phyloP scores from a whole-genome alignment of 192 early-diverging fungal genomes.

The Rhizoclosmatium sp. region DNA sequence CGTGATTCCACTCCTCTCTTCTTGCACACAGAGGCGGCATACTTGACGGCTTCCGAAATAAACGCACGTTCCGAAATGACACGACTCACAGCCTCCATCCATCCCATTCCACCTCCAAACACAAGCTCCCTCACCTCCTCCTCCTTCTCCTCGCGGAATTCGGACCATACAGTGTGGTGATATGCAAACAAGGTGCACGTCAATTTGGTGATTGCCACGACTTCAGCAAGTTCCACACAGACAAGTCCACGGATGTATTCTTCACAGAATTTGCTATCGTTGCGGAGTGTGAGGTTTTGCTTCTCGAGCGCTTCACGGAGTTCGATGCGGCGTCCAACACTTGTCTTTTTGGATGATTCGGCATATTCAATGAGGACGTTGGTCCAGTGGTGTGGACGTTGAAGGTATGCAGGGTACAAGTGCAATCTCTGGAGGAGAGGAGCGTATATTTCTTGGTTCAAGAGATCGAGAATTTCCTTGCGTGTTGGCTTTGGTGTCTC shows the following conservation, averaged over 20 bases:
- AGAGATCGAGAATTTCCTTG: neutral
- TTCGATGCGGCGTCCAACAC: neutral
- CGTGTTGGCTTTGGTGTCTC: neutral
- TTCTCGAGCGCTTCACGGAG: neutral
- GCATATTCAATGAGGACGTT: neutral
- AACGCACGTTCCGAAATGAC: neutral
- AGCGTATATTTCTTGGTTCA: neutral
- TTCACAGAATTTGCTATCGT: constrained; percentile 6
- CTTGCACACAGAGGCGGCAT: neutral
- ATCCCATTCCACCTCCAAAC: neutral
- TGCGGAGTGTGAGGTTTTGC: neutral
- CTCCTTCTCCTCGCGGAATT: neutral
- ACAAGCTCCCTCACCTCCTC: neutral
- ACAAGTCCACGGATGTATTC: neutral
- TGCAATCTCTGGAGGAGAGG: neutral
- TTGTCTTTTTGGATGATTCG: neutral
- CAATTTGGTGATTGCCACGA: neutral
- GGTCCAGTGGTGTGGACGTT: neutral
- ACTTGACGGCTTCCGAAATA: neutral
- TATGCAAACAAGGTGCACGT: constrained; percentile 11
- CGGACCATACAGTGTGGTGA: neutral
- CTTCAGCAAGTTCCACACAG: neutral
- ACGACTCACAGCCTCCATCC: neutral
- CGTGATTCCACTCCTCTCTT: neutral
- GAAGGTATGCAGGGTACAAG: neutral